Base-by-base conservation (phyloP, 2,329 filamentous ascomycete genomes). In the Penicillium sclerotigenum region DNA sequence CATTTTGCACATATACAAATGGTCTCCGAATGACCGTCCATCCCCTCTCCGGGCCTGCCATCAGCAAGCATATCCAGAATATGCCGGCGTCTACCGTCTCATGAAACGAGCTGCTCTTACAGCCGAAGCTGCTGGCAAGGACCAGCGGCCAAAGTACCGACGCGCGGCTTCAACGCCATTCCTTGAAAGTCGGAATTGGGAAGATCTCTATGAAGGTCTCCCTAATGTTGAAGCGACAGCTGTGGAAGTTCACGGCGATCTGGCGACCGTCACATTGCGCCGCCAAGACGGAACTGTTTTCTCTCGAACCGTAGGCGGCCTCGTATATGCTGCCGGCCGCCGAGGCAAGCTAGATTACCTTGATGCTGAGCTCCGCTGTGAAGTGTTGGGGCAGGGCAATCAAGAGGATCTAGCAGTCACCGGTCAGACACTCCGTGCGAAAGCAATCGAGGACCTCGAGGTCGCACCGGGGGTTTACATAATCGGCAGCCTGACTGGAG, bases 11-110 rank as follows among this genome's bases (percentile, higher is more conserved):
- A 67, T 85, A 50, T 86, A 80, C 67, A 81, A 81, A 65, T 86
- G 83, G 83, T 75, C 77, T n/a, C 81, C 82, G 0, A 75, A 82
- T 9, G 75, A 73, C 5, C 75, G 77, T 18, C 82, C 83, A 0
- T 85, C 82, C 0, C 83, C 83, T 2, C 69, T 86, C 13, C 79
- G 80, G 20, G 78, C 79, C 36, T 86, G 83, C 56, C 83, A 86
- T 63, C 80, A 82, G 45, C 79, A 81, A 42, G 83, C 83, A 29
- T 86, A 86, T 63, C 83, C 83, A 0, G 83, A 86, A 59, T 86
- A 86, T 64, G 83, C 83, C 0, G 77, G 79, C 9, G 75, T 86
- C 1, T 85, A 86, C 60, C 77, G 81, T 14, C 73, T 81, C 40
- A 86, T 86, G 83, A 85, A 84, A 67, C 73, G 79, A 9, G 79